These are phyloP conservation scores for Zoysia pacifica DNA, from an alignment of 176 grass and related monocot species.

Conservation along the genomic window DNA sequence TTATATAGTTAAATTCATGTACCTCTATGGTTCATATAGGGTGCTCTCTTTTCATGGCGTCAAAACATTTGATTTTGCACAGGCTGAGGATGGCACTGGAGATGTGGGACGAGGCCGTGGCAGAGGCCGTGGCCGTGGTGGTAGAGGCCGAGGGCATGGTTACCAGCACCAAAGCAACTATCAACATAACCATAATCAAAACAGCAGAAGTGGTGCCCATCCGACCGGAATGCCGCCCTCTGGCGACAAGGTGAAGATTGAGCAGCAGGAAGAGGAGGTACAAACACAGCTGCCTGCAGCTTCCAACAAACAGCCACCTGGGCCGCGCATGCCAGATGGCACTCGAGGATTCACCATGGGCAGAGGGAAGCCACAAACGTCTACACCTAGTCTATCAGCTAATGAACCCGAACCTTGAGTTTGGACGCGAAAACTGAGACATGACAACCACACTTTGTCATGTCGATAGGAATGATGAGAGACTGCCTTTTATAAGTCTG, in stretches of 20 bases:
- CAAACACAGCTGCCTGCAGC: slow-evolving; percentile 29
- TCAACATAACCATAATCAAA: slow-evolving; percentile 21
- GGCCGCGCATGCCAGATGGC: slow-evolving; percentile 87
- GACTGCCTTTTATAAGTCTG: slow-evolving; percentile 57
- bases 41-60: neutral
- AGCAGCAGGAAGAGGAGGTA: slow-evolving; percentile 28
- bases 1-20: neutral
- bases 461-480: slow-evolving; percentile 53
- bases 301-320: slow-evolving; percentile 68
- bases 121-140: slow-evolving; percentile 52
- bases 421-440: neutral
- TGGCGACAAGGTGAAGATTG: slow-evolving; percentile 30
- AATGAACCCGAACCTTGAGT: slow-evolving; percentile 41
- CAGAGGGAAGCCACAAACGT: slow-evolving; percentile 61
- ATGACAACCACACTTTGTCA: slow-evolving; percentile 3
- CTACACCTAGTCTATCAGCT: neutral
- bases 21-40: neutral
- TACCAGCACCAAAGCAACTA: slow-evolving; percentile 57
- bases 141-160: slow-evolving; percentile 56
- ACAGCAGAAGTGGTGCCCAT: slow-evolving; percentile 45
- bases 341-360: slow-evolving; percentile 77
- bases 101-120: slow-evolving; percentile 53
- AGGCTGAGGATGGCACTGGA: slow-evolving; percentile 58
- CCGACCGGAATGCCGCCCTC: slow-evolving; percentile 56
- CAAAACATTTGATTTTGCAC: slow-evolving; percentile 35